Base-by-base conservation (phyloP, 176 grass and related monocot genomes). In the Oryza longistaminata region DNA sequence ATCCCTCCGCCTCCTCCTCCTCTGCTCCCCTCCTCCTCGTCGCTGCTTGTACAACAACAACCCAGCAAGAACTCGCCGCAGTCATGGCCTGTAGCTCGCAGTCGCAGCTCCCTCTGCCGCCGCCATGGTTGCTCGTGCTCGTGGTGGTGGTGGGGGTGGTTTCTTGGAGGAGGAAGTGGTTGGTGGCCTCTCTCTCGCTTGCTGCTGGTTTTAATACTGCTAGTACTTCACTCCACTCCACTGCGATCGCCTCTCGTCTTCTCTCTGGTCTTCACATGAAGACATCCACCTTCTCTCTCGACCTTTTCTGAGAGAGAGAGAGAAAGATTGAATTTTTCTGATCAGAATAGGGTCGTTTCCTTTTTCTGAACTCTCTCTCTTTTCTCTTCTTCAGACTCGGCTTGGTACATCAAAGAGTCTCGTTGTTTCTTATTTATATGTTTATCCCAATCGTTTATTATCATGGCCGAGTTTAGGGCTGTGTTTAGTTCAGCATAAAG, bases 41-140 rank as follows among this genome's bases (percentile, higher is more conserved):
- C 53, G 53, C 79, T 29, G 31, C 44, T 55, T 8, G 39, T 40
- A 6, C 16, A 11, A 83, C 17, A 8, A 6, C 16, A 11, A 83
- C 17, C 31, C 17, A 64, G 42, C 3, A 48, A 68, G 73, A 68
- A 64, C 22, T 24, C 67, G 34, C 43, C 2, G 58, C 74, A 65
- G 40, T 86, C 87, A 92, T 92, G 79, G 81, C 83, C 75, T 26
- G 79, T 37, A 7, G 7, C 29, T 77, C 71, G 0, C 3, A 31
- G 24, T 77, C 65, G 0, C 3, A 31, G 24, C 71, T 19, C 77
- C 55, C 29, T 78, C 53, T 66, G 35, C 82, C 43, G 9, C 25
- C 19, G 79, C 74, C 86, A 88, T 88, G 86, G 45, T 9, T 42
- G 66, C 42, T 44, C 5, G 71, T 53, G 49, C 16, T 53, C 16